Evolutionary conservation across 1,139 yeast genomes (phyloP), one percentile per base, ranked within the genome.

Genomic region (Pichia sp.): DNA sequence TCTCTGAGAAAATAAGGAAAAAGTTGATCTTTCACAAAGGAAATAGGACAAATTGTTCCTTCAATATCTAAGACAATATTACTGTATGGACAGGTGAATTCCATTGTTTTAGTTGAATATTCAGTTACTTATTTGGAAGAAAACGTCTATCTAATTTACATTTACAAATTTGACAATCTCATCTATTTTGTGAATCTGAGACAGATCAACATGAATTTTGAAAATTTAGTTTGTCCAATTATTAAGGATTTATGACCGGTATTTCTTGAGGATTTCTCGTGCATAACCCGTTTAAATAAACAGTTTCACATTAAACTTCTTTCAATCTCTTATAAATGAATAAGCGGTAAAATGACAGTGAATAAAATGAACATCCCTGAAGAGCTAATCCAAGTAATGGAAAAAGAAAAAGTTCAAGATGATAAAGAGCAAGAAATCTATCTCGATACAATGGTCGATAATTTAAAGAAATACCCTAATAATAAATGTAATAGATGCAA

Each of bases 31-130:
- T 85, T 85, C 38, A 89, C 97, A 60, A 88, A 89, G 1, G 89
- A 74, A 32, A 89, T 88, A 3, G 96, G 90, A 62, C 97, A 89
- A 23, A 90, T 79, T 0, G 97, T 89, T 20, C 97, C 97, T 62
- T 90, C 97, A 26, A 88, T 87, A 58, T 88, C 97, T 12, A 87
- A 69, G 3, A 82, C 65, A 12, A 79, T 59, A 1, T 72, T 53
- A 0, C 40, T 42, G 22, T 49, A 58, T 1, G 27, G 22, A 16
- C 36, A 18, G 18, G 42, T 47, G 16, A 34, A 42, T 29, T 43
- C 43, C 24, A 46, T 39, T 47, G 46, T 43, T 26, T 7, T 16
- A n/a, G 12, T n/a, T 11, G 16, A 13, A 20, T 35, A 13, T 20
- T 22, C 7, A 11, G 5, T 13, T 7, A 20, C 22, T 32, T 32